Evolutionary conservation across 148 eudicot genomes (phyloP).

Genomic region (Bassia scoparia): DNA sequence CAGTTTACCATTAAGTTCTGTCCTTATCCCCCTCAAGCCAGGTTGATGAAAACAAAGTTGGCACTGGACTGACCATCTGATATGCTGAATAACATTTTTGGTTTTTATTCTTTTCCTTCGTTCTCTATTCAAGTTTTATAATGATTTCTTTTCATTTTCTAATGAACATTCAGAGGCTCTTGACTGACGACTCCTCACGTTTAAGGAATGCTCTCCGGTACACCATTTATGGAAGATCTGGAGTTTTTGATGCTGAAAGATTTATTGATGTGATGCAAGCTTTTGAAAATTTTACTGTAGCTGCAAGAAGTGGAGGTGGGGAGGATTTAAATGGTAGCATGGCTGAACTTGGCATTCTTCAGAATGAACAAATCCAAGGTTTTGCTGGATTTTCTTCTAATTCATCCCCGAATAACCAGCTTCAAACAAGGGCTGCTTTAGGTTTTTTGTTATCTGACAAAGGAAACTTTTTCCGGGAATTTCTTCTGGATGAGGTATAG

Average conservation of each 20-base stretch:
- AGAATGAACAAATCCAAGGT: slow-evolving; percentile 38
- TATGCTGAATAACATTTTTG: neutral
- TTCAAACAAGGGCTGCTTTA: slow-evolving; percentile 88
- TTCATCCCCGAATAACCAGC: slow-evolving; percentile 48
- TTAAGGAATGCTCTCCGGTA: slow-evolving; percentile 86
- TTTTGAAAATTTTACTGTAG: slow-evolving; percentile 79
- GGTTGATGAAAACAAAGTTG: too few species aligned
- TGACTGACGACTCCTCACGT: slow-evolving; percentile 97
- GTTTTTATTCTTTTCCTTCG: neutral
- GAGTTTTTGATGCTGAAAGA: slow-evolving; percentile 96
- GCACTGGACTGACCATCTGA: too few species aligned
- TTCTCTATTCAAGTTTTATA: neutral
- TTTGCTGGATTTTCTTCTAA: slow-evolving; percentile 37
- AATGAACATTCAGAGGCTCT: slow-evolving; percentile 55
- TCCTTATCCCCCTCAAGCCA: too few species aligned
- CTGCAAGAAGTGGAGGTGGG: slow-evolving; percentile 99
- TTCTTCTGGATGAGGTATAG: slow-evolving; percentile 92
- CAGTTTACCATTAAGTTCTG: too few species aligned
- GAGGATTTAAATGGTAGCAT: slow-evolving; percentile 69
- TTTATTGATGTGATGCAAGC: slow-evolving; percentile 99
- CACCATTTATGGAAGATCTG: slow-evolving; percentile 92
- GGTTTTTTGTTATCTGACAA: slow-evolving; percentile 77
- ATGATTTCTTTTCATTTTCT: neutral
- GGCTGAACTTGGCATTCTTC: slow-evolving; percentile 94
- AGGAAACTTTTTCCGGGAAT: slow-evolving; percentile 92